Base-by-base conservation (phyloP, 768 basidiomycete species). In the Lenzites betulinus region DNA sequence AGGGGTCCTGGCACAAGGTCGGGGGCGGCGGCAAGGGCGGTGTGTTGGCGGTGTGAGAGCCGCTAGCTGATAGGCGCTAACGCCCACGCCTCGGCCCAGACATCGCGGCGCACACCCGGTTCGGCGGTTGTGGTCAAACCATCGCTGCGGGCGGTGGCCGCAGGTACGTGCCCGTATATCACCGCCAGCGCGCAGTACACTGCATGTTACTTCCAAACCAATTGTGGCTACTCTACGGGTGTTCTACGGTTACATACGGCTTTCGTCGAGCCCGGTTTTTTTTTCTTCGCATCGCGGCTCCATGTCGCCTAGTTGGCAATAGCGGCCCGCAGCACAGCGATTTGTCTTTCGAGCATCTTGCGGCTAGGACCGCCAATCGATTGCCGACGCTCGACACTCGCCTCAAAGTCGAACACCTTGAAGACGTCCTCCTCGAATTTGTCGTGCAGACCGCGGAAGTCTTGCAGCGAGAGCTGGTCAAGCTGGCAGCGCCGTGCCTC, bases 281-380 rank as follows among this genome's bases (percentile, higher is more conserved):
- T 7, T 39, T 26, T 58, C 23, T 39, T 50, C 23, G 48, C 18
- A 22, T 18, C 20, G 38, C 39, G 9, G 12, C 23, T 28, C 23
- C 30, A 7, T 26, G 20, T 12, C 23, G 56, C 25, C 53, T 33
- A 56, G 58, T 78, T 68, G 48, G 63, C 72, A 47, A 95, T 73
- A 28, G 81, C 79, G 56, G 78, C 77, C 52, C 92, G 84, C 65
- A 97, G 77, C 3, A 90, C 86, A 18, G 84, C 74, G 56, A 98
- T 87, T 76, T 98, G 96, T 65, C 93, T 78, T 64, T 88, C 83
- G 13, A 99, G 82, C 83, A 93, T 96, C 66, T 80, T 81, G 59
- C 83, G 81, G 71, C 92, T 93, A 4, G 97, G 87, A 11, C 97
- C 97, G 33, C 97, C 97, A 66, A 98, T 93, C 1, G 95, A 88